phyloP scores from a whole-genome alignment of 495 filamentous ascomycete genomes.

The Hyaloscypha variabilis region DNA sequence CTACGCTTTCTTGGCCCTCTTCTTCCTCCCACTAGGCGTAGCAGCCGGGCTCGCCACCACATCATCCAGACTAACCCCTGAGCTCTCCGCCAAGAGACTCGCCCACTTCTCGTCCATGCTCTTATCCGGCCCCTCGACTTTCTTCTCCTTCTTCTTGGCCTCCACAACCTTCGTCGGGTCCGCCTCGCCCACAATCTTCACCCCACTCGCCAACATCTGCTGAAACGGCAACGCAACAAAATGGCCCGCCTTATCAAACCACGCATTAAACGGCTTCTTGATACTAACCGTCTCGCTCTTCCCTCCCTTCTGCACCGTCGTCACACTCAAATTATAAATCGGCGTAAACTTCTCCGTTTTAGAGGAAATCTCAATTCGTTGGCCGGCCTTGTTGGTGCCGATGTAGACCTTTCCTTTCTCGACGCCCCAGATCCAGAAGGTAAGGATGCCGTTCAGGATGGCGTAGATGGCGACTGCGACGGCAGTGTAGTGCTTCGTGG shows the following conservation, averaged over 20 bases:
- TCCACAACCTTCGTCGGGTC: conserved; percentile 59
- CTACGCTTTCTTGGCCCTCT: conserved; percentile 29
- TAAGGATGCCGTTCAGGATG: conserved; percentile 74
- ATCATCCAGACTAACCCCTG: conserved; percentile 15
- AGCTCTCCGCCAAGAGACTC: conserved; percentile 32
- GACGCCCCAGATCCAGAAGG: conserved; percentile 83
- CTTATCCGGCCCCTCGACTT: conserved; percentile 11
- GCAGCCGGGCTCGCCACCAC: conserved; percentile 15
- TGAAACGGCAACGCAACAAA: conserved; percentile 87
- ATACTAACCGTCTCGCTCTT: conserved; percentile 43
- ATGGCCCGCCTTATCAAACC: conserved; percentile 82
- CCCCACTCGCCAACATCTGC: conserved; percentile 69
- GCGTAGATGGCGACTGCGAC: conserved; percentile 80
- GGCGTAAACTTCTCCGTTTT: conserved; percentile 76
- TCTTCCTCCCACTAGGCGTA: conserved; percentile 23
- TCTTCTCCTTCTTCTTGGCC: conserved; percentile 17
- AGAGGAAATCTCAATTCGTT: conserved; percentile 63
- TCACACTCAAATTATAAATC: conserved; percentile 73
- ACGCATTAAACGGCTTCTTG: conserved; percentile 73
- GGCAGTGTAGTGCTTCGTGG: conserved; percentile 73
- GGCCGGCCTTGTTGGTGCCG: conserved; percentile 54
- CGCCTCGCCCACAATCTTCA: conserved; percentile 67
- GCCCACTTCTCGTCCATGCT: conserved; percentile 33
- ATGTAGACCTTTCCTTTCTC: conserved; percentile 82
- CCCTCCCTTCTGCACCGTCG: conserved; percentile 39